Base-by-base conservation (phyloP, 2,329 filamentous ascomycete genomes). In the Colletotrichum brevisporum region DNA sequence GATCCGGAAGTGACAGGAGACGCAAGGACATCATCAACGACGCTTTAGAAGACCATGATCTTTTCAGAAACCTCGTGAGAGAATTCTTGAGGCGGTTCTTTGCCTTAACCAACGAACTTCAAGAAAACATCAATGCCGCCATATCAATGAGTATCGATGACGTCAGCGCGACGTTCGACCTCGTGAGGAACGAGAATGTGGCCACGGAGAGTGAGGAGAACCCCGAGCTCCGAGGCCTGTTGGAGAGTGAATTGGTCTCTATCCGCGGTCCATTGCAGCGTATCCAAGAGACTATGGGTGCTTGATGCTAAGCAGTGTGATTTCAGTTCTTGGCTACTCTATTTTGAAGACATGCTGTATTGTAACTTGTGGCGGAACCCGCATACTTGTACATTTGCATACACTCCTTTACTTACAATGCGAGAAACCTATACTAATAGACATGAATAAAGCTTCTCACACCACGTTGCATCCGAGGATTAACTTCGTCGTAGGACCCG, bases 11-110 rank as follows among this genome's bases (percentile, higher is more conserved):
- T 43, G 56, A 82, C 66, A 43, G 15, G 5, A 75, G 79, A 45
- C 74, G 78, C 26, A 83, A 81, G 54, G 21, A 3, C 5, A 78
- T 80, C 48, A 83, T 84, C 12, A 73, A 72, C 16, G 15, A 58
- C 0, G 71, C 71, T 0, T 66, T 84, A 5, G 41, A 61, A 1
- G 58, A 69, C 9, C 58, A 77, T 10, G 61, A 62, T 0, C 72
- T 82, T 2, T 82, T 84, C 51, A 27, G 24, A 2, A 72, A 71
- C 50, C 15, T 48, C 15, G 18, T 48, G 45, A n/a, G 18, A 24
- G 45, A 48, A n/a, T 48, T 48, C 16, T n/a, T 16, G 5, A 48
- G 9, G 9, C 15, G 45, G 10, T 24, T 48, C 4, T 24, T 6
- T 48, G 16, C n/a, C n/a, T n/a, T 24, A n/a, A 18, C 16, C 5